Conservation (phyloP, 1,284 basidiomycete genomes). For the Cryptococcus jaspeensis region DNA sequence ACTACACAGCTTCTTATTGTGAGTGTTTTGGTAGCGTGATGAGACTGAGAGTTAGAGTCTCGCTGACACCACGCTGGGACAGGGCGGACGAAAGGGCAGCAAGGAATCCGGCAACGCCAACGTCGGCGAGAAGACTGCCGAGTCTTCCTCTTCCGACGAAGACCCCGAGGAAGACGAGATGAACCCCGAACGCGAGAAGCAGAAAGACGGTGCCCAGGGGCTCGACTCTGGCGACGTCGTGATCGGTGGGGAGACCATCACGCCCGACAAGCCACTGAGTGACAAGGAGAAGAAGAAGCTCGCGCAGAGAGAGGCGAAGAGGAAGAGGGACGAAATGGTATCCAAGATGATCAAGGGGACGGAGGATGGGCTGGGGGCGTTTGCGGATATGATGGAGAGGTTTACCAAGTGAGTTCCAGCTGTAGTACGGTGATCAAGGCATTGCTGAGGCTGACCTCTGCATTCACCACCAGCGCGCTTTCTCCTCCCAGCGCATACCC, state of each 20-base stretch:
- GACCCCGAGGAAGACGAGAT: conserved; percentile 20
- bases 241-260: conserved; percentile 31
- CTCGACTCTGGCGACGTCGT: conserved; percentile 37
- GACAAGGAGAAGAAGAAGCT: conserved; percentile 46
- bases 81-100: conserved; percentile 41
- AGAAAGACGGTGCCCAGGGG: conserved; percentile 25
- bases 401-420: conserved; percentile 47
- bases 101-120: conserved; percentile 47
- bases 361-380: conserved; percentile 47
- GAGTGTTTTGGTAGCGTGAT: conserved; percentile 6
- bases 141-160: conserved; percentile 25
- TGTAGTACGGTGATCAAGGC: background rate
- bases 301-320: conserved; percentile 48
- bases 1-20: conserved; percentile 45
- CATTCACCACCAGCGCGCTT: conserved; percentile 37
- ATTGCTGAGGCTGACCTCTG: background rate
- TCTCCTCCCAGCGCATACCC: conserved; percentile 51
- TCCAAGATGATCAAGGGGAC: conserved; percentile 48
- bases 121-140: conserved; percentile 45
- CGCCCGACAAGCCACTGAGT: conserved; percentile 26
- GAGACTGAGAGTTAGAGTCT: background rate
- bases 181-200: conserved; percentile 2
- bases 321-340: conserved; percentile 51
- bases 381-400: conserved; percentile 50
- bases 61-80: background rate